These are phyloP conservation scores for Daedaleopsis nitida DNA, from an alignment of 768 basidiomycete species.

Conservation along the genomic window DNA sequence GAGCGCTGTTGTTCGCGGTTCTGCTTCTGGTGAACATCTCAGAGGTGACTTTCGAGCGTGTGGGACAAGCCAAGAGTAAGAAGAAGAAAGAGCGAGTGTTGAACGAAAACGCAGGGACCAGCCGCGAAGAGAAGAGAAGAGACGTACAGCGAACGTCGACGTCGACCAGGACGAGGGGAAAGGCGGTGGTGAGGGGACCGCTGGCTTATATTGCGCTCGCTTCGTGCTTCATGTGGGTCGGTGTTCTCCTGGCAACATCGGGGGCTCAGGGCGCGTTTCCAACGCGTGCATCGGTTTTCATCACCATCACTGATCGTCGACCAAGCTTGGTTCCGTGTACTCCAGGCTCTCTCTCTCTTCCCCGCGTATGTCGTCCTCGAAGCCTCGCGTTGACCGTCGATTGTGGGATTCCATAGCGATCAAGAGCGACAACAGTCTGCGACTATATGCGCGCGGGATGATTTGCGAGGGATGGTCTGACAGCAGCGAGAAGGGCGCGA, in stretches of 20 bases:
- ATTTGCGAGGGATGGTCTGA: too few relatives aligned
- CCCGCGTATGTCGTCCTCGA: too few relatives aligned
- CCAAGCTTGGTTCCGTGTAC: too few relatives aligned
- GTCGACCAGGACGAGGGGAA: conserved; percentile 18
- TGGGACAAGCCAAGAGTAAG: conserved; percentile 4
- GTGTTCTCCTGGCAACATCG: background rate
- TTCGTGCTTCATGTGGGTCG: background rate
- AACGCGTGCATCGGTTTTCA: background rate
- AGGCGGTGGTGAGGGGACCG: too few relatives aligned
- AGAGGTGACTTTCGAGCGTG: background rate
- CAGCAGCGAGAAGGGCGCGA: too few relatives aligned
- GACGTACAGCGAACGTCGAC: conserved; percentile 1
- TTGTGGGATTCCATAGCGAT: too few relatives aligned
- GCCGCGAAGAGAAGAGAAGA: too few relatives aligned
- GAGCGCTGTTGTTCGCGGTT: conserved; percentile 13
- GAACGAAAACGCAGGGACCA: background rate
- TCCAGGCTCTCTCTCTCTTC: too few relatives aligned
- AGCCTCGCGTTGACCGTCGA: too few relatives aligned
- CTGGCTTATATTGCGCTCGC: background rate
- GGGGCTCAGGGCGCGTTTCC: background rate
- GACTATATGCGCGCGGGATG: too few relatives aligned
- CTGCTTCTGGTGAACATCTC: conserved; percentile 18
- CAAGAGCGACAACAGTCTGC: too few relatives aligned
- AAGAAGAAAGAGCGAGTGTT: background rate
- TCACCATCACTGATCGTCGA: background rate